Base-by-base conservation (phyloP, 1,284 basidiomycete species). In the Dichomitus squalens region DNA sequence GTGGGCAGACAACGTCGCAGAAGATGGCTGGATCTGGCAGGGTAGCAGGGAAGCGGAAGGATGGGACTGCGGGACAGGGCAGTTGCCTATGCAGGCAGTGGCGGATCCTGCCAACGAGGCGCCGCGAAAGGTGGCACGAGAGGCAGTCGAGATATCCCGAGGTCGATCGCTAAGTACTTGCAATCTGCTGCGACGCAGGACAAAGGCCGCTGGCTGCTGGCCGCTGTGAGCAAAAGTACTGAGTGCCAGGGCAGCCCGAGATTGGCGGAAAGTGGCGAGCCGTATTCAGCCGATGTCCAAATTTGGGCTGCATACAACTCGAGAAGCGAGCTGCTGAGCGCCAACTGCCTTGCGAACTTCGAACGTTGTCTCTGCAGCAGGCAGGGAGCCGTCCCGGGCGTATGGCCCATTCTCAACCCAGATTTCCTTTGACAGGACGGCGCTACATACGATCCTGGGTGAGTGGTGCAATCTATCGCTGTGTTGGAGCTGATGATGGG, bases 271-370 rank as follows among this genome's bases (percentile, higher is more conserved):
- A 20, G 47, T 23, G 53, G 47, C 52, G 38, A 31, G 47, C 50
- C 49, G 55, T 49, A 21, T n/a, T 4, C 4, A 43, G 50, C 58
- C 51, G 58, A 52, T 12, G 8, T 23, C 52, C 52, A 3, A 39
- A 58, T 55, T 53, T 52, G 55, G 53, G 51, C 52, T 35, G 44
- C 31, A 36, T 55, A 33, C 49, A 49, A 52, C 55, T 35, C 34
- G 48, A 46, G 44, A 31, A 55, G 52, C 55, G 52, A n/a, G n/a
- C n/a, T n/a, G n/a, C n/a, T n/a, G n/a, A n/a, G n/a, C n/a, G n/a
- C n/a, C n/a, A n/a, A n/a, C 27, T 52, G 7, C 12, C 9, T 21
- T 41, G 29, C 12, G 49, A 50, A 39, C 16, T 33, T 33, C n/a
- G 31, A 25, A 47, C 41, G 52, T 51, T 39, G 46, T 55, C 53